Base-by-base conservation (phyloP, 2,329 filamentous ascomycete species). In the Pseudocercospora vitis region DNA sequence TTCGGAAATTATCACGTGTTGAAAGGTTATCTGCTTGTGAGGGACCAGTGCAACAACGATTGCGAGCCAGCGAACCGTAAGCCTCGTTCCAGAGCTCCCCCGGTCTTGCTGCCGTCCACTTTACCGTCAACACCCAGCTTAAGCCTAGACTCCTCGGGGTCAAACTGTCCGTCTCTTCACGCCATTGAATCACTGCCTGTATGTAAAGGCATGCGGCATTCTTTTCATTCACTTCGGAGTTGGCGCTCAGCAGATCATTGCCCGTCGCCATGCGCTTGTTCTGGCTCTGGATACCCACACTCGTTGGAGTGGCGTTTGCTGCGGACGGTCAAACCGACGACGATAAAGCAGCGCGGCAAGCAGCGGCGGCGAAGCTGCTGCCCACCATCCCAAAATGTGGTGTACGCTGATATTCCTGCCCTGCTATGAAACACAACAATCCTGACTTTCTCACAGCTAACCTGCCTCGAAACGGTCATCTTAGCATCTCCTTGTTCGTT, bases 401-500 rank as follows among this genome's bases (percentile, higher is more conserved):
- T 47, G 44, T 47, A 47, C 44, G 44, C n/a, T 18, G 7, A n/a
- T 18, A 24, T 19, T 31, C 42, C 21, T n/a, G 9, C 6, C n/a
- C 16, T 18, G 6, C 4, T 9, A 11, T 47, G 6, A 6, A 32
- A 47, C 4, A 19, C 4, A 24, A 7, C 26, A 32, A 6, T 3
- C 7, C 50, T 53, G 29, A 53, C 6, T 21, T 9, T 32, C 9
- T 12, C 14, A 26, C 12, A 52, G 50, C 28, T 53, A 21, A 37
- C 28, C 4, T 53, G 50, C 18, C 31, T 53, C 14, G 35, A 53
- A 29, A 42, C 24, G 9, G 33, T 24, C 3, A 24, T 53, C n/a
- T 29, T 46, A 4, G 32, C 33, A 14, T 53, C 50, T 4, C 44
- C 50, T 26, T 53, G 50, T 16, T 32, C 24, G 12, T 53, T 48